Percentiles rank a stretch among this genome's conserved stretches.
Evolutionary conservation across 345 rosid genomes (phyloP).

Genomic region (Hypericum perforatum): DNA sequence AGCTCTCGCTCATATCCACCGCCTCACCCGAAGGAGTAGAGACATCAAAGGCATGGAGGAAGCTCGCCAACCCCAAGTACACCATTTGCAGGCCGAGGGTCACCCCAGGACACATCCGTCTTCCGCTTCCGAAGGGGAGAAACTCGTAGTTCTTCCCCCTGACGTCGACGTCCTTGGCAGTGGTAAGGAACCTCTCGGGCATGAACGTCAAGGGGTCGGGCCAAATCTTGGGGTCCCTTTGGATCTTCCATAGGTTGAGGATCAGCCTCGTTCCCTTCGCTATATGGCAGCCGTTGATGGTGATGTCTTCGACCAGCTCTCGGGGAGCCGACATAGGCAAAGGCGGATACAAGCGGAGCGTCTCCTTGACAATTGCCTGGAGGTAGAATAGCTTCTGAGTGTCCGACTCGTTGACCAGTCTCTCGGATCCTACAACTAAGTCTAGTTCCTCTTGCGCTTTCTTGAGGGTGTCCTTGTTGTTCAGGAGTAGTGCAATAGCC

Average conservation of each 20-base stretch:
- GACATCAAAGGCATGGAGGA: background rate
- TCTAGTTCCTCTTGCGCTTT: conserved; percentile 15
- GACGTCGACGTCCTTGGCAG: conserved; percentile 21
- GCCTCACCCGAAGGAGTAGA: no score
- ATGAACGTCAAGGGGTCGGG: conserved; percentile 23
- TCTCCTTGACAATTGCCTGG: conserved; percentile 32
- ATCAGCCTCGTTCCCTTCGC: conserved; percentile 23
- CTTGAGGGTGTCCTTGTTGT: conserved; percentile 7
- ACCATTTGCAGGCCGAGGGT: conserved; percentile 14
- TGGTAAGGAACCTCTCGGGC: conserved; percentile 32
- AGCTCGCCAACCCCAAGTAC: background rate
- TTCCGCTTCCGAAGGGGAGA: conserved; percentile 38
- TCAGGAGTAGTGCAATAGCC: conserved; percentile 10
- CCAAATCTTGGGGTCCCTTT: conserved; percentile 26
- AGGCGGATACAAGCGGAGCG: conserved; percentile 26
- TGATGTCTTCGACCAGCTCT: conserved; percentile 20
- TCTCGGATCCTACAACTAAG: conserved; percentile 3
- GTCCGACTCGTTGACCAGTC: conserved; percentile 17
- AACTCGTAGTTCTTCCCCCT: conserved; percentile 26
- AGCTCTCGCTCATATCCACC: no score
- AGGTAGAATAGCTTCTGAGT: conserved; percentile 23
- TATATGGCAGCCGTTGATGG: conserved; percentile 20
- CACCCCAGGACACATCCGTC: conserved; percentile 33
- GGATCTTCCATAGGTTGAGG: conserved; percentile 26
- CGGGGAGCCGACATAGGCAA: conserved; percentile 23